Conservation (phyloP, 1,284 basidiomycete species). For the Sporisorium sorghi region DNA sequence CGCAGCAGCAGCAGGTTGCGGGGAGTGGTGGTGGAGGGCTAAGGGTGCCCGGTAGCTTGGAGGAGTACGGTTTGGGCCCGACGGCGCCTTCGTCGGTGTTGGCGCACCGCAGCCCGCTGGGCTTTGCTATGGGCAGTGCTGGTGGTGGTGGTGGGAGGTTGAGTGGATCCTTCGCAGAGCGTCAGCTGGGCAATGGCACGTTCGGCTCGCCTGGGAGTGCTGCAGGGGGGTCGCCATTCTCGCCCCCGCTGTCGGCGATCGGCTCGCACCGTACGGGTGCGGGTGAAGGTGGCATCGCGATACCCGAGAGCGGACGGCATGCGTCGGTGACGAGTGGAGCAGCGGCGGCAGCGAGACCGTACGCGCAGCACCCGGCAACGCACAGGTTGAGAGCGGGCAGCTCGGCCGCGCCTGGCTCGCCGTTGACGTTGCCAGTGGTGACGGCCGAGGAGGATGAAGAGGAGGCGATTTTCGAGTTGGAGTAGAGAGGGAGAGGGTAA, state of each 20-base stretch:
- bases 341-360: slow-evolving; percentile 1
- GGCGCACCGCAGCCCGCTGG: slow-evolving; percentile 40
- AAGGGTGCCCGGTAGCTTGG: slow-evolving; percentile 24
- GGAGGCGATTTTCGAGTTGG: slow-evolving; percentile 67
- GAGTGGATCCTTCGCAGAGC: slow-evolving; percentile 36
- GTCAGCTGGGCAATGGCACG: slow-evolving; percentile 23
- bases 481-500: slow-evolving; percentile 29
- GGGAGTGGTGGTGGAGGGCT: slow-evolving; percentile 15
- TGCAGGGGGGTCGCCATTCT: slow-evolving; percentile 26
- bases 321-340: too few relatives aligned
- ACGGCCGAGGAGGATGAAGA: slow-evolving; percentile 61
- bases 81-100: slow-evolving; percentile 59
- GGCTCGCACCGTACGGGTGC: slow-evolving; percentile 42
- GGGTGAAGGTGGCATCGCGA: slow-evolving; percentile 37
- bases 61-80: slow-evolving; percentile 54
- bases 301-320: slow-evolving; percentile 23
- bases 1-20: too few relatives aligned
- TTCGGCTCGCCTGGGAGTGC: slow-evolving; percentile 39
- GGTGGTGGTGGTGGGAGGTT: slow-evolving; percentile 8
- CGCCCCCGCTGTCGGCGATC: slow-evolving; percentile 37
- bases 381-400: slow-evolving; percentile 37
- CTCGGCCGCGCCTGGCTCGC: slow-evolving; percentile 35
- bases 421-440: slow-evolving; percentile 55
- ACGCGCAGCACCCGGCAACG: slow-evolving; percentile 42
- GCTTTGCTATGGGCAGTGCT: slow-evolving; percentile 22